Base-by-base conservation (phyloP, 2,329 filamentous ascomycete genomes). In the Colletotrichum magnum region DNA sequence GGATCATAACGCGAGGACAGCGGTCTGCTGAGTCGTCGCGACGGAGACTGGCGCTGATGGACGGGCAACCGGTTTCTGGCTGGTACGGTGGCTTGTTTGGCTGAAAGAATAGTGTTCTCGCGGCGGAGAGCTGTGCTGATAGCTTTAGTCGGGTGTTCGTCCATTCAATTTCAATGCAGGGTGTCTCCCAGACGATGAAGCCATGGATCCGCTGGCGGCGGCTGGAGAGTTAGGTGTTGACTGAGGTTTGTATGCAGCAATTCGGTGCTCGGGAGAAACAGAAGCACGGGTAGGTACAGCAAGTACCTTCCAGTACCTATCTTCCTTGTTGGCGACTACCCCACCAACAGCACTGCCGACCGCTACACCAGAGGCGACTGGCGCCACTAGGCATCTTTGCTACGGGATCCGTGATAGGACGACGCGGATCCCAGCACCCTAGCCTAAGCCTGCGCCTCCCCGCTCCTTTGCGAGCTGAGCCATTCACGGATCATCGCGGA, bases 401-500 rank as follows among this genome's bases (percentile, higher is more conserved):
- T 41, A 10, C 52, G 28, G 28, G 28, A 7, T 45, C 16, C 16
- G 18, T 61, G 56, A 69, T 69, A 69, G 62, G 66, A 61, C 13
- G 45, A 47, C 50, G 28, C 56, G 58, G 65, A 56, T 62, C 66
- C 62, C 41, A 58, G 66, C 39, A 59, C 32, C 32, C 10, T 36
- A 36, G 32, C 32, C 7, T 36, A 6, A 7, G 56, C 66, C 66
- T 52, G 62, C 66, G 61, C 66, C 66, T 61, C 66, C 61, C 66
- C 54, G 66, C 66, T 69, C 43, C 54, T 66, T 50, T 51, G 56
- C 62, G 54, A 66, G 66, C 66, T 57, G 50, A 69, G 62, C 66
- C 66, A 65, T 69, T 36, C 56, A 48, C 32, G 16, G 21, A 43
- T 28, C 32, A 36, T 36, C 32, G 32, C 32, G 32, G 32, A 36